Conservation (phyloP, 805 yeast genomes). For the Zygotorulaspora florentina region DNA sequence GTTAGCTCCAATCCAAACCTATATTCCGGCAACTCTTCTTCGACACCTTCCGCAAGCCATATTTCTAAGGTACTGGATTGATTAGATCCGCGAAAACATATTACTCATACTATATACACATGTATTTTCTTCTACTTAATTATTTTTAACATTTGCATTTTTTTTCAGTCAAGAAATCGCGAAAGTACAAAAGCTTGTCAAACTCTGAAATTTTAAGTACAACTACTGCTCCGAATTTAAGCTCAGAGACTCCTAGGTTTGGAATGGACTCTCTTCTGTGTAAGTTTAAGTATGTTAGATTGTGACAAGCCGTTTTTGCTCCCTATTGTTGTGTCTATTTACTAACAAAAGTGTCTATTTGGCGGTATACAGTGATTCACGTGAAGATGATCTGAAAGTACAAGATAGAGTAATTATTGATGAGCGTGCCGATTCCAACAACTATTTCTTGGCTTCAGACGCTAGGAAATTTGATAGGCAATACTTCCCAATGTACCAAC, state of each 20-base stretch:
- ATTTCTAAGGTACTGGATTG: neutral
- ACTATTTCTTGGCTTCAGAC: slow-evolving; percentile 27
- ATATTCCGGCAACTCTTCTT: neutral
- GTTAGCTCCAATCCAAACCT: neutral
- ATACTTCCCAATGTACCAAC: slow-evolving; percentile 53
- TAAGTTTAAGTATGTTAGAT: slow-evolving; percentile 16
- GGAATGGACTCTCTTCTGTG: slow-evolving; percentile 16
- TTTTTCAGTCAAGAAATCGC: neutral
- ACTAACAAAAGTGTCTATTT: slow-evolving; percentile 2
- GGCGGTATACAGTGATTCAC: slow-evolving; percentile 8
- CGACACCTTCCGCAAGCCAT: neutral
- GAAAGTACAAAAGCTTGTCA: neutral
- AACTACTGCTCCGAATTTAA: neutral
- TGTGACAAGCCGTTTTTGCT: too few relatives aligned
- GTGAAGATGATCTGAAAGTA: slow-evolving; percentile 13
- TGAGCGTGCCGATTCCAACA: slow-evolving; percentile 17
- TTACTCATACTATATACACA: too few relatives aligned
- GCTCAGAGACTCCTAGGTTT: neutral
- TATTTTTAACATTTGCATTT: neutral
- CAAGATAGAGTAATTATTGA: slow-evolving; percentile 16
- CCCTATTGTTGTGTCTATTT: neutral
- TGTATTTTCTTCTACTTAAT: neutral
- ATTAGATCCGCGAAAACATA: neutral
- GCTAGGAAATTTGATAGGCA: slow-evolving; percentile 50
- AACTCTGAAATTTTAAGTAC: too few relatives aligned